Evolutionary conservation across 2,329 filamentous ascomycete genomes (phyloP).

Genomic region (Coniochaeta ligniaria): DNA sequence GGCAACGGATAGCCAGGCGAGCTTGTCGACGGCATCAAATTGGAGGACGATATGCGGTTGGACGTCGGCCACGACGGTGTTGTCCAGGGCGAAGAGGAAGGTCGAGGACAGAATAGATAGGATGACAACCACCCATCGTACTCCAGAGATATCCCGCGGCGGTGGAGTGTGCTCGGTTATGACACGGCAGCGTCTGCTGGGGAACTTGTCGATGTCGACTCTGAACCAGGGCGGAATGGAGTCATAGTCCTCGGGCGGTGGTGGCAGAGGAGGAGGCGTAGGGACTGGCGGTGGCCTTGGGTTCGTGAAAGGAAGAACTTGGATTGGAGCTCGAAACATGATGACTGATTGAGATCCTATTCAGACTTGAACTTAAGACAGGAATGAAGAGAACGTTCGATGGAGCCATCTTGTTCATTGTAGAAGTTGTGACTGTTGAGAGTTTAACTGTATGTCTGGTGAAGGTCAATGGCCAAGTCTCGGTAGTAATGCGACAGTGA

Average conservation of each 20-base stretch:
- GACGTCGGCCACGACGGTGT: conserved; percentile 34
- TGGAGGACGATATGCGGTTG: conserved; percentile 28
- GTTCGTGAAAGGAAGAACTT: not conserved
- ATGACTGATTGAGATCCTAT: too few species aligned
- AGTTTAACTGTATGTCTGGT: too few species aligned
- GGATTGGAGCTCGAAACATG: not conserved
- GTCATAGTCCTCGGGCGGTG: not conserved
- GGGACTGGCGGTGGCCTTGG: not conserved
- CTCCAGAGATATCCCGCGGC: not conserved
- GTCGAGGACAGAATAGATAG: conserved; percentile 1
- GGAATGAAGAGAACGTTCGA: too few species aligned
- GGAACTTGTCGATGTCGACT: too few species aligned
- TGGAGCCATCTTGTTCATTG: too few species aligned
- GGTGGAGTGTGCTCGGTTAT: too few species aligned
- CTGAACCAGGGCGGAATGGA: not conserved
- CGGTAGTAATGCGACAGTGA: too few species aligned
- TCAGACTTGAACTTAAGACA: too few species aligned
- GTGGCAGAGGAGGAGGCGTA: not conserved
- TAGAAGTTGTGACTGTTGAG: too few species aligned
- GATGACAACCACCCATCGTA: not conserved
- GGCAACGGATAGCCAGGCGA: conserved; percentile 29
- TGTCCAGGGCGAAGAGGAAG: conserved; percentile 11
- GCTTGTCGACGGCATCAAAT: conserved; percentile 25
- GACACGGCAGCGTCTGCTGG: too few species aligned
- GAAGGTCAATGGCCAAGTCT: too few species aligned